Conservation (phyloP, 805 yeast genomes). For the Komagataella phaffii region DNA sequence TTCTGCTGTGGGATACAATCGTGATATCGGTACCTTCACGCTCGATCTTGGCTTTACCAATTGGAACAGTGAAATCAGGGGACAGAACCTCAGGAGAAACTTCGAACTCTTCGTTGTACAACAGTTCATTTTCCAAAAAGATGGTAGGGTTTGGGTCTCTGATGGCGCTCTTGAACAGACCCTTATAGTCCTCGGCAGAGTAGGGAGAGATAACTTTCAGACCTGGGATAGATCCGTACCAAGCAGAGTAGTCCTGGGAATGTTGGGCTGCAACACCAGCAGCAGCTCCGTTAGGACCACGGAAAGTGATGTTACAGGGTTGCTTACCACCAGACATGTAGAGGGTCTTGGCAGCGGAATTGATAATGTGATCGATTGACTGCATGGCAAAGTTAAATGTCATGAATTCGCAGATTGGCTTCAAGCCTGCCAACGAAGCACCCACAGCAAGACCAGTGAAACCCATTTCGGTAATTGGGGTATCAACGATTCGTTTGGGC, state of each 20-base stretch:
- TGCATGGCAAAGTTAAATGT: constrained; percentile 99
- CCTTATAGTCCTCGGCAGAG: constrained; percentile 92
- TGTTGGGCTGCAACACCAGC: constrained; percentile 99
- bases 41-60: constrained; percentile 94
- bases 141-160: constrained; percentile 98
- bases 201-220: constrained; percentile 92
- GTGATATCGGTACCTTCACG: constrained; percentile 85
- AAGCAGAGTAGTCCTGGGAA: constrained; percentile 93
- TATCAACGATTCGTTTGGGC: constrained; percentile 84
- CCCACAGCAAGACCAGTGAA: constrained; percentile 93
- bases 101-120: constrained; percentile 86
- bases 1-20: constrained; percentile 84
- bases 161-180: constrained; percentile 89
- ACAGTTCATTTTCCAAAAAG: constrained; percentile 88
- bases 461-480: constrained; percentile 99
- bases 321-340: constrained; percentile 99
- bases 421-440: constrained; percentile 91
- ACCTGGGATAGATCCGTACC: constrained; percentile 99
- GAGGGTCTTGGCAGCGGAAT: constrained; percentile 97
- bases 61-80: constrained; percentile 82
- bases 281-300: constrained; percentile 99
- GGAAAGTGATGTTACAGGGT: constrained; percentile 92
- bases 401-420: constrained; percentile 98
- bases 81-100: constrained; percentile 81
- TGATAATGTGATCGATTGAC: constrained; percentile 95